Percentiles rank a stretch among this genome's conserved stretches.
phyloP scores from a whole-genome alignment of 2,329 filamentous ascomycete species.

The Ophiognomonia clavigignenti-juglandacearum region DNA sequence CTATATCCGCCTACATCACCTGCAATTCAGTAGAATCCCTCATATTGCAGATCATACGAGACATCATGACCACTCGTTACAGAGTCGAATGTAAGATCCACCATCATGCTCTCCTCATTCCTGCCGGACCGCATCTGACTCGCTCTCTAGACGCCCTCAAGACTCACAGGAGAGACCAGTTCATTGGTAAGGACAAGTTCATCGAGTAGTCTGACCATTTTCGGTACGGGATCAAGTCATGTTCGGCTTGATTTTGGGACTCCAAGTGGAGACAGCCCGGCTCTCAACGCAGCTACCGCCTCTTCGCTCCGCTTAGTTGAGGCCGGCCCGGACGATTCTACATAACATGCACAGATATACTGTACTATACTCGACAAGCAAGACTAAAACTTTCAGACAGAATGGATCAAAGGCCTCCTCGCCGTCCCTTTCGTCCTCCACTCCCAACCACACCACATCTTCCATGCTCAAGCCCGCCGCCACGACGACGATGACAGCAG shows the following conservation, averaged over 20 bases:
- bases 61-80: constrained; percentile 56
- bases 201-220: not conserved
- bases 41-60: not conserved
- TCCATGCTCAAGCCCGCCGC: constrained; percentile 45
- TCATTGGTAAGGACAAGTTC: constrained; percentile 60
- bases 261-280: too few relatives aligned
- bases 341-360: not conserved
- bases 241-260: too few relatives aligned
- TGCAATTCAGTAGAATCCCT: too few relatives aligned
- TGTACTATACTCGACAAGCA: not conserved
- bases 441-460: constrained; percentile 86
- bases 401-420: constrained; percentile 95
- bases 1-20: not conserved
- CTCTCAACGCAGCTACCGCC: too few relatives aligned
- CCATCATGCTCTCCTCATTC: not conserved
- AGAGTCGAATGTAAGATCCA: constrained; percentile 65
- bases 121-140: constrained; percentile 5
- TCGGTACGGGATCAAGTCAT: not conserved
- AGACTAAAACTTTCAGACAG: constrained; percentile 33
- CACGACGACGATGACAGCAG: not conserved
- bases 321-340: not conserved
- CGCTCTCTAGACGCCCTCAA: constrained; percentile 55
- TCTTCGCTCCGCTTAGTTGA: too few relatives aligned
- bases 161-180: constrained; percentile 86
- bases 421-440: constrained; percentile 96